Evolutionary conservation across 306 rosid genomes (phyloP).

Genomic region (Glycine soja): DNA sequence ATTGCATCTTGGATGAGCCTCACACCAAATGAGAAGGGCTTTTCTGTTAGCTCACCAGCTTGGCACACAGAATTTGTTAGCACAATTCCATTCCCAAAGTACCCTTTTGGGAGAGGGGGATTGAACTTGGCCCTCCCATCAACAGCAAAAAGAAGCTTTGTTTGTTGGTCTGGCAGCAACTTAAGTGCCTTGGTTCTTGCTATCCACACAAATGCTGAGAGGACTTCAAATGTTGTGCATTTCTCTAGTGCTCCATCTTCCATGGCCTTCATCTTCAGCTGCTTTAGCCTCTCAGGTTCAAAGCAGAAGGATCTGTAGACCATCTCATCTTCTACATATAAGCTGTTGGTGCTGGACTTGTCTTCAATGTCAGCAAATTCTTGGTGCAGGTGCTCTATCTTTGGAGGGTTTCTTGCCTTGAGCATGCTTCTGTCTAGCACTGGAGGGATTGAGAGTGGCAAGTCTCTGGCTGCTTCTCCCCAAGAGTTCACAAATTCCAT

Average conservation of each 20-base stretch:
- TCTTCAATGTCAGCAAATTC: constrained; percentile 89
- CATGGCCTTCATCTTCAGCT: constrained; percentile 68
- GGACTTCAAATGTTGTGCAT: constrained; percentile 83
- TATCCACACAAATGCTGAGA: constrained; percentile 89
- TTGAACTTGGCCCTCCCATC: constrained; percentile 76
- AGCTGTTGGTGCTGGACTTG: constrained; percentile 55
- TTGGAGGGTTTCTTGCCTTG: constrained; percentile 65
- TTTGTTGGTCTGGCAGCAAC: constrained; percentile 66
- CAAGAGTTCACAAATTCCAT: constrained; percentile 93
- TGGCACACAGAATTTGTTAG: constrained; percentile 68
- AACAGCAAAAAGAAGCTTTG: constrained; percentile 92
- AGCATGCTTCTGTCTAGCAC: constrained; percentile 71
- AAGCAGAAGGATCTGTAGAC: constrained; percentile 77
- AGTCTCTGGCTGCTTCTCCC: constrained; percentile 79
- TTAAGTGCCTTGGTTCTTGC: constrained; percentile 76
- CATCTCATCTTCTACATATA: constrained; percentile 72
- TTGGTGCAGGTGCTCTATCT: constrained; percentile 64
- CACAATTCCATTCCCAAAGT: constrained; percentile 81
- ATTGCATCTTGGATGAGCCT: constrained; percentile 77
- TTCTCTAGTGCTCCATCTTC: constrained; percentile 65
- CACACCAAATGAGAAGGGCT: constrained; percentile 67
- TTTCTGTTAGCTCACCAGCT: constrained; percentile 73
- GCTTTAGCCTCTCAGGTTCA: constrained; percentile 68
- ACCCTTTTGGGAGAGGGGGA: constrained; percentile 82
- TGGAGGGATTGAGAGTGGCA: constrained; percentile 70